Base-by-base conservation (phyloP, 163 green algal genomes). In the Scenedesmus sp. region DNA sequence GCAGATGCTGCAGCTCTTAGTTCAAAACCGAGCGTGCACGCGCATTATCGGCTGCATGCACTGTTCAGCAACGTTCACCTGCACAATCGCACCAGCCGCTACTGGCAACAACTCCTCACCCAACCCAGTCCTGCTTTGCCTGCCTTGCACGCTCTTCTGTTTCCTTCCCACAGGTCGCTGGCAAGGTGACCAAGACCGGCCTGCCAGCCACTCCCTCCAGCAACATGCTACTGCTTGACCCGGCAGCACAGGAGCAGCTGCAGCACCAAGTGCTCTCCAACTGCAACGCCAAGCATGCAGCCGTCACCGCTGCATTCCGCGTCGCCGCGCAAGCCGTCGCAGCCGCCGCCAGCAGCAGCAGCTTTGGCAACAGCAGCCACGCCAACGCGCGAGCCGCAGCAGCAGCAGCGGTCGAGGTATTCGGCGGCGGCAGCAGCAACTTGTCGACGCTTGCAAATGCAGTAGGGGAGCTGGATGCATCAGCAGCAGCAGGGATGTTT, bases 211-310 rank as follows among this genome's bases (percentile, higher is more conserved):
- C 52, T 56, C 52, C 55, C 26, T 26, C 46, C 64, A 90, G 9
- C 26, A 74, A 20, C 87, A 85, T 64, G 55, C 87, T 91, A 54
- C 54, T 91, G 87, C 57, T 86, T 8, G 55, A 91, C 74, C 87
- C 87, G 4, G 56, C 87, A 60, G 55, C 74, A 6, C n/a, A n/a
- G 12, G 74, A 84, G 16, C 87, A 91, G 74, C 87, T 91, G 74
- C 74, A 91, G 74, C 87, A 60, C 56, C 87, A 91, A 34, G 87
- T 91, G 55, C 74, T 91, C 2, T 64, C 20, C 74, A 91, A 91
- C 55, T 91, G 87, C 87, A 91, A 91, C 26, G 87, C 79, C 74
- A 91, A 91, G 74, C 87, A 91, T 18, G 73, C 55, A 20, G 87
- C 87, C 15, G 87, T 91, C 10, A 60, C 73, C 12, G 56, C 56